Evolutionary conservation across 352 stramenopile species (phyloP).

Genomic region (Elongisporangium anandrum): DNA sequence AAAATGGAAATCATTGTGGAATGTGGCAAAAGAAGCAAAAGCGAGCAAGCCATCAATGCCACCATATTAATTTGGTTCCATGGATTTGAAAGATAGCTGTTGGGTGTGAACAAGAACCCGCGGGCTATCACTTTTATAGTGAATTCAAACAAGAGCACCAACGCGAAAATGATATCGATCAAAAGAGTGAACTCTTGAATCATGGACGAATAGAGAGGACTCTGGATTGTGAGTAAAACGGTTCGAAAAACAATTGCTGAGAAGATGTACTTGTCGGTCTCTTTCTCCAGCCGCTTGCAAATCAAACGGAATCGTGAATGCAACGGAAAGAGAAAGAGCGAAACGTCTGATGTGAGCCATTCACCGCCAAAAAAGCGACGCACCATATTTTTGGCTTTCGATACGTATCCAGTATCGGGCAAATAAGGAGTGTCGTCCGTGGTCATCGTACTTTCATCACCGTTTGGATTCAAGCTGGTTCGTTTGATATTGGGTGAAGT

Average conservation of each 20-base stretch:
- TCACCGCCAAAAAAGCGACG: constrained; percentile 54
- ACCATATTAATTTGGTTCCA: constrained; percentile 87
- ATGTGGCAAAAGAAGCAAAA: constrained; percentile 66
- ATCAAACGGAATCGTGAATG: constrained; percentile 65
- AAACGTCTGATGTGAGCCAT: constrained; percentile 78
- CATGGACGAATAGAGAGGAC: constrained; percentile 66
- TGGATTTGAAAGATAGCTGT: constrained; percentile 75
- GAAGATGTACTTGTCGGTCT: constrained; percentile 86
- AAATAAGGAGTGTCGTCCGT: neutral
- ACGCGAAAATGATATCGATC: constrained; percentile 66
- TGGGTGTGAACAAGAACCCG: constrained; percentile 72
- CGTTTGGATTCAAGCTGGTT: neutral
- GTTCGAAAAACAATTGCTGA: constrained; percentile 74
- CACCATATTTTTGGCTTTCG: constrained; percentile 7
- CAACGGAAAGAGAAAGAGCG: constrained; percentile 69
- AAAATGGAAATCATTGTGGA: constrained; percentile 77
- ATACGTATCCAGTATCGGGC: neutral
- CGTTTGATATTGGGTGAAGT: constrained; percentile 2
- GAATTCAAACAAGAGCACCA: constrained; percentile 80
- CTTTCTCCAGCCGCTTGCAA: constrained; percentile 68
- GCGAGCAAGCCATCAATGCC: constrained; percentile 67
- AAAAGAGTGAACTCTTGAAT: constrained; percentile 81
- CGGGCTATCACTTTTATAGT: constrained; percentile 76
- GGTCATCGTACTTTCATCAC: neutral
- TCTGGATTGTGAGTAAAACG: constrained; percentile 67